Evolutionary conservation across 2,329 filamentous ascomycete genomes (phyloP).

Genomic region (Aotearoamyces nothofagi): DNA sequence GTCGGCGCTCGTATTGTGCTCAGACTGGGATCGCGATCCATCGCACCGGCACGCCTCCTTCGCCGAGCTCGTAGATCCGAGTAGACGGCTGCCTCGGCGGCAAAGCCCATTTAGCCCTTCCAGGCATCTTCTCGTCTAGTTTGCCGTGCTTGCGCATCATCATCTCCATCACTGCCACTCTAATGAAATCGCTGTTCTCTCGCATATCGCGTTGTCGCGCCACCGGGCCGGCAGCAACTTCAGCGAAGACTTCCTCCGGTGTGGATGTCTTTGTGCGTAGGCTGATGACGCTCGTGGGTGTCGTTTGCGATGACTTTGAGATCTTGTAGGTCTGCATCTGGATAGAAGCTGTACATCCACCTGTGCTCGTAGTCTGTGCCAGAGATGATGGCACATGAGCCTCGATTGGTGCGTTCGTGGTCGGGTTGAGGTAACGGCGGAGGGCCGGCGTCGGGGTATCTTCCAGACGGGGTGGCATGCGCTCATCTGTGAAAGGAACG

Average conservation of each 20-base stretch:
- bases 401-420: slow-evolving; percentile 32
- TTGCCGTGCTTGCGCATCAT: slow-evolving; percentile 54
- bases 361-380: slow-evolving; percentile 19
- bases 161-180: slow-evolving; percentile 58
- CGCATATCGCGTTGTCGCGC: slow-evolving; percentile 50
- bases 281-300: slow-evolving; percentile 23
- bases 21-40: slow-evolving; percentile 31
- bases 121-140: slow-evolving; percentile 48
- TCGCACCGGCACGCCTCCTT: slow-evolving; percentile 41
- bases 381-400: slow-evolving; percentile 20
- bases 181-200: slow-evolving; percentile 56
- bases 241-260: slow-evolving; percentile 17
- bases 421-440: slow-evolving; percentile 53
- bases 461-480: slow-evolving; percentile 43
- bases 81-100: slow-evolving; percentile 42
- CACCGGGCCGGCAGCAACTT: slow-evolving; percentile 25
- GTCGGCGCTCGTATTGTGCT: no score
- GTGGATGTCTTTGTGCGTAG: slow-evolving; percentile 12
- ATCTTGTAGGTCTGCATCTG: slow-evolving; percentile 55
- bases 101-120: slow-evolving; percentile 52
- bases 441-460: slow-evolving; percentile 52
- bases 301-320: slow-evolving; percentile 15
- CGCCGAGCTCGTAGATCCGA: slow-evolving; percentile 38
- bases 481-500: slow-evolving; percentile 53
- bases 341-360: slow-evolving; percentile 47